Base-by-base conservation (phyloP, 2,329 filamentous ascomycete species). In the Diaporthe sp. region DNA sequence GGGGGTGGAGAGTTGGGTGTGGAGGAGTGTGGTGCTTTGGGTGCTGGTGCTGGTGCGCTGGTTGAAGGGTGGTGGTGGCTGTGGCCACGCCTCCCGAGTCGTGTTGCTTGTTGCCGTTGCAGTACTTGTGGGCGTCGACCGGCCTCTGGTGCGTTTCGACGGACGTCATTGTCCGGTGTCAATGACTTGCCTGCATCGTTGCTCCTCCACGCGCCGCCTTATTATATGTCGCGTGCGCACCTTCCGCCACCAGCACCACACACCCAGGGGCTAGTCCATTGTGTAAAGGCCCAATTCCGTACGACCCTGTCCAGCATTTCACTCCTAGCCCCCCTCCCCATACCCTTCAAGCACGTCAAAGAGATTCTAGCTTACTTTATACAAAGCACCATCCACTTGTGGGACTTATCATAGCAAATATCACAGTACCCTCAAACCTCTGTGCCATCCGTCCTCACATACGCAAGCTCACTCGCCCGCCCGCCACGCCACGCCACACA, bases 71-170 rank as follows among this genome's bases (percentile, higher is more conserved):
- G 42, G 25, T 63, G 58, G 61, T 66, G 42, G 61, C 42, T 37
- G 30, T 66, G 63, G 63, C 63, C 47, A 53, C 63, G 47, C 44
- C n/a, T 51, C 47, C 47, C 63, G 63, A 68, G 47, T 68, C 63
- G 63, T 68, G 63, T 37, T 68, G 63, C 63, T 51, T 9, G 58
- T 39, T 68, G 63, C 63, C 47, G 63, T 68, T 68, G 63, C 63
- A 68, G 63, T 44, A 47, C 63, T 66, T 66, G 63, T 66, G 63
- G 63, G 63, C 63, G 63, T 37, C 37, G 63, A 25, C 63, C 9
- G 44, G 42, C 22, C 30, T 51, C 30, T 37, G 27, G 44, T 51
- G 63, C 44, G 44, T 51, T 66, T 66, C 63, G 63, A 13, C 44
- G 63, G 44, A 51, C 63, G 63, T 66, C 63, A 66, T 66, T 51